Evolutionary conservation across 2,329 filamentous ascomycete species (phyloP).

Genomic region (Colletotrichum spaethianum): DNA sequence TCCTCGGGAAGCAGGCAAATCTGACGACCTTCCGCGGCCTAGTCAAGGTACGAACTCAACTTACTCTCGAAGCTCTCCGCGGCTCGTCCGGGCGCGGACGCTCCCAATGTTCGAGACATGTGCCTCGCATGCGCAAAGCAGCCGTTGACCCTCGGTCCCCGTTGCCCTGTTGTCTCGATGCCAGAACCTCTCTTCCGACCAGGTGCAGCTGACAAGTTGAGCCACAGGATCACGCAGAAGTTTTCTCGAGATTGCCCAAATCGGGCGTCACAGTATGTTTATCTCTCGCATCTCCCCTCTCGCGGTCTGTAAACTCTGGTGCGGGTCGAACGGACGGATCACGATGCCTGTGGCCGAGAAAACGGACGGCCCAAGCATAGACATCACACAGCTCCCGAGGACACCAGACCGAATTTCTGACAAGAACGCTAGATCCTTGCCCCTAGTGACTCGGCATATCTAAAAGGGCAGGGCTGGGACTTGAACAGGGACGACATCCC

Average conservation of each 20-base stretch:
- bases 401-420: slow-evolving; percentile 1
- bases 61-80: background rate
- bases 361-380: background rate
- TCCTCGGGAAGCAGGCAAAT: slow-evolving; percentile 57
- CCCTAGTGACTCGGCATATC: slow-evolving; percentile 70
- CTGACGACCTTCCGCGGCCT: slow-evolving; percentile 60
- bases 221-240: slow-evolving; percentile 57
- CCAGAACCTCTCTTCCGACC: background rate
- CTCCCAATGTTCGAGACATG: slow-evolving; percentile 1
- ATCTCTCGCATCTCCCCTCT: too few relatives aligned
- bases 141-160: slow-evolving; percentile 22
- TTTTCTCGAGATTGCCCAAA: slow-evolving; percentile 60
- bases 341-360: too few relatives aligned
- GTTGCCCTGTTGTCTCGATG: slow-evolving; percentile 38
- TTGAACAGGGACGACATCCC: slow-evolving; percentile 59
- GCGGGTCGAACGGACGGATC: background rate
- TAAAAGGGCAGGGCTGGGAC: slow-evolving; percentile 53
- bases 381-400: background rate
- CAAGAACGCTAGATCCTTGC: slow-evolving; percentile 62
- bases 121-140: slow-evolving; percentile 22
- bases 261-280: slow-evolving; percentile 60
- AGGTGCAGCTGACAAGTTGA: slow-evolving; percentile 1
- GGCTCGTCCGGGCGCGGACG: background rate
- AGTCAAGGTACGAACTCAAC: slow-evolving; percentile 53
- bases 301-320: background rate